These are phyloP conservation scores for Canavalia ensiformis DNA, from an alignment of 306 rosid genomes.

Conservation along the genomic window DNA sequence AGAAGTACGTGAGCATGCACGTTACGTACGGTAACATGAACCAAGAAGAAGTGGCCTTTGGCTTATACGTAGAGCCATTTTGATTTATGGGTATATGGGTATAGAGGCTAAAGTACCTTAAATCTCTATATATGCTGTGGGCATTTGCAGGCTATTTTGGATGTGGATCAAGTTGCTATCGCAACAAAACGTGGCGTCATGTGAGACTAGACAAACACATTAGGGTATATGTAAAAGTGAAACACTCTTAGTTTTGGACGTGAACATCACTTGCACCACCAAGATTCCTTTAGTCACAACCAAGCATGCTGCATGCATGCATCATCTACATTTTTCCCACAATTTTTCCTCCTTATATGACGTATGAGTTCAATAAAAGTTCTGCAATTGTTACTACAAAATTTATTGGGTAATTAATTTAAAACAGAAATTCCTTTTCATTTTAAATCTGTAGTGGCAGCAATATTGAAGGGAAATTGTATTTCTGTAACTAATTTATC, in stretches of 20 bases:
- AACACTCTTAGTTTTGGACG: slow-evolving; percentile 21
- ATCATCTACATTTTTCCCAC: slow-evolving; percentile 42
- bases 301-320: slow-evolving; percentile 44
- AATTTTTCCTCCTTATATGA: slow-evolving; percentile 15
- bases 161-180: slow-evolving; percentile 36
- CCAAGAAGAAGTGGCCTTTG: slow-evolving; percentile 53
- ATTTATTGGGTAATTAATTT: not conserved
- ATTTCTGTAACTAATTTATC: too few relatives aligned
- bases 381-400: not conserved
- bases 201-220: slow-evolving; percentile 36
- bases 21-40: slow-evolving; percentile 41
- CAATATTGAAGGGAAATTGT: not conserved
- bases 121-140: slow-evolving; percentile 10
- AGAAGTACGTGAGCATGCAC: slow-evolving; percentile 40
- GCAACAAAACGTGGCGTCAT: slow-evolving; percentile 56
- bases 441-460: not conserved
- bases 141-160: slow-evolving; percentile 25
- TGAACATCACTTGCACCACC: slow-evolving; percentile 44
- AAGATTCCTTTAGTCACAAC: slow-evolving; percentile 55
- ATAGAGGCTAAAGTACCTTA: slow-evolving; percentile 29
- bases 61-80: slow-evolving; percentile 51
- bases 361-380: not conserved
- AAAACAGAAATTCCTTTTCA: not conserved
- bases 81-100: not conserved
- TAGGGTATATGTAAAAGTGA: slow-evolving; percentile 28